These are phyloP conservation scores for Curvularia verruculosa DNA, from an alignment of 2,329 filamentous ascomycete genomes.

Conservation along the genomic window DNA sequence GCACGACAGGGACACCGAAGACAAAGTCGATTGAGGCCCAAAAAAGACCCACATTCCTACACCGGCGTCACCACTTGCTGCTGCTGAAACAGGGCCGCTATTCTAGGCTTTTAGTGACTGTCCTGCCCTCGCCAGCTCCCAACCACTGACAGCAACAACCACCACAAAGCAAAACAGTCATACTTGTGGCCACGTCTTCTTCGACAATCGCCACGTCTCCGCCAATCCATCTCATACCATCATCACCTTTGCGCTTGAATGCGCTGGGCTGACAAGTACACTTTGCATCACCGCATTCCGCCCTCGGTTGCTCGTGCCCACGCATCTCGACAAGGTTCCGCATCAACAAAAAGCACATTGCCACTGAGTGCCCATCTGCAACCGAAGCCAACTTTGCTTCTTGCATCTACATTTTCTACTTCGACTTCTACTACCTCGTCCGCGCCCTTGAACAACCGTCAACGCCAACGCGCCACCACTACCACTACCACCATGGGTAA, in stretches of 20 bases:
- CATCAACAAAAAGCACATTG: slow-evolving; percentile 3
- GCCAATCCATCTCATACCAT: slow-evolving; percentile 2
- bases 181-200: slow-evolving; percentile 3
- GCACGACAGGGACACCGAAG: background rate
- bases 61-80: slow-evolving; percentile 1
- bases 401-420: slow-evolving; percentile 6
- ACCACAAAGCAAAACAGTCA: slow-evolving; percentile 7
- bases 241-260: slow-evolving; percentile 15
- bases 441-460: background rate
- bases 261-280: slow-evolving; percentile 27
- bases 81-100: background rate
- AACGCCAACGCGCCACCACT: slow-evolving; percentile 8
- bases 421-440: background rate
- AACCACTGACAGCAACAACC: background rate
- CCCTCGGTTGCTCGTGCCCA: slow-evolving; percentile 18
- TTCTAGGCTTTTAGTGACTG: background rate
- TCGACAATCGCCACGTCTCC: background rate
- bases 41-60: slow-evolving; percentile 8
- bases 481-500: slow-evolving; percentile 34
- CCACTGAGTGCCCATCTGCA: slow-evolving; percentile 13
- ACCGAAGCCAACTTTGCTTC: slow-evolving; percentile 20
- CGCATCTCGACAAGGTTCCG: background rate
- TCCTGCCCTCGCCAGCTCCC: background rate
- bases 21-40: slow-evolving; percentile 5
- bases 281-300: slow-evolving; percentile 23